Conservation (phyloP, 1,284 basidiomycete species). For the Puccinia horiana region DNA sequence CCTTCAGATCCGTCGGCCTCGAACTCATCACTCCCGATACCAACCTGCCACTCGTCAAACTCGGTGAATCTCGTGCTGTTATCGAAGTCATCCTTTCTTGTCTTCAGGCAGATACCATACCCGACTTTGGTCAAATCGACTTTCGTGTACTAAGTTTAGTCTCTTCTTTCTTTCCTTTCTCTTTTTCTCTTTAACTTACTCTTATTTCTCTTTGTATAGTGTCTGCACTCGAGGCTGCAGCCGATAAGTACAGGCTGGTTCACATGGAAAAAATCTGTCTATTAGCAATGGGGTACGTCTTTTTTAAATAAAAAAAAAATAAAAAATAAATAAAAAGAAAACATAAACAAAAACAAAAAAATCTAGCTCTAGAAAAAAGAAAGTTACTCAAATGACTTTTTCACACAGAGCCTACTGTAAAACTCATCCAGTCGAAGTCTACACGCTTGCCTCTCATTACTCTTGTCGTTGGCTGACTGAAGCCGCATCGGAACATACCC, state of each 20-base stretch:
- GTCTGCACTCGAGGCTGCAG: slow-evolving; percentile 38
- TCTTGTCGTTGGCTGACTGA: slow-evolving; percentile 35
- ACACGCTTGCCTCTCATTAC: slow-evolving; percentile 40
- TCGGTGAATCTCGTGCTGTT: slow-evolving; percentile 26
- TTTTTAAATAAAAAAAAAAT: not conserved
- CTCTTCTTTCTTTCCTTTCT: not conserved
- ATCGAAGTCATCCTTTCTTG: slow-evolving; percentile 42
- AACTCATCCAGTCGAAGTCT: slow-evolving; percentile 38
- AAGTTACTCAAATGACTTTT: no score
- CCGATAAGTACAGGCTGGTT: slow-evolving; percentile 32
- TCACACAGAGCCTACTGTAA: slow-evolving; percentile 36
- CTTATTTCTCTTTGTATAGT: not conserved
- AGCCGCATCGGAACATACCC: slow-evolving; percentile 32
- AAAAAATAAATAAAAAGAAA: not conserved
- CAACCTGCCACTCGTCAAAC: slow-evolving; percentile 28
- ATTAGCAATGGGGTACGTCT: slow-evolving; percentile 26
- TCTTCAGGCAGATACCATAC: slow-evolving; percentile 31
- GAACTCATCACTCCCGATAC: slow-evolving; percentile 37
- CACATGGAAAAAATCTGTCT: slow-evolving; percentile 44
- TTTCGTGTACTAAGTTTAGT: slow-evolving; percentile 22
- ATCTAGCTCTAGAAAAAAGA: no score
- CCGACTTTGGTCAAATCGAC: slow-evolving; percentile 30
- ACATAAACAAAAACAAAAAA: not conserved
- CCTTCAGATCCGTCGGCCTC: slow-evolving; percentile 26
- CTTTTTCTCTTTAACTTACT: not conserved